phyloP scores from a whole-genome alignment of 441 rosid genomes.

The Adansonia grandidieri region DNA sequence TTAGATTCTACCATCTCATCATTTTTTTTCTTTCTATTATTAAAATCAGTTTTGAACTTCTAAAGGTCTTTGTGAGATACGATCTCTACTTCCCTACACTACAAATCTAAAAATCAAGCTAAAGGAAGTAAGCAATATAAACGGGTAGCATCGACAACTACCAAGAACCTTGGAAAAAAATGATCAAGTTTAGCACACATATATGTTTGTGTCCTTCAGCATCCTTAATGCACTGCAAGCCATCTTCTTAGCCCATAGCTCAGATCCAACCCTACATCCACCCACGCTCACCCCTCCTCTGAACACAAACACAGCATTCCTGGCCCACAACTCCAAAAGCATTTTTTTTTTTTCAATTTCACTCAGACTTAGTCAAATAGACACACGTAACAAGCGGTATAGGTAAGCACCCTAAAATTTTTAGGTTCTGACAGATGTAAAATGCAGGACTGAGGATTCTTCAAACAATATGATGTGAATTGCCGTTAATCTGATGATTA shows the following conservation, averaged over 20 bases:
- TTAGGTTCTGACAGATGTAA: background rate
- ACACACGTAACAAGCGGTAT: background rate
- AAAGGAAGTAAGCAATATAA: too few species aligned
- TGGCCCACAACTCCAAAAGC: background rate
- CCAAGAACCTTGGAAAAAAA: background rate
- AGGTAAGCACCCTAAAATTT: background rate
- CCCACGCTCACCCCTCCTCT: background rate
- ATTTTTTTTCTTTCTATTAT: too few species aligned
- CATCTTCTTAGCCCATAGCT: background rate
- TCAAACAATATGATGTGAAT: background rate
- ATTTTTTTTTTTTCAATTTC: conserved; percentile 1
- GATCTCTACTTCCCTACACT: too few species aligned
- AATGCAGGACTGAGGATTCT: conserved; percentile 1
- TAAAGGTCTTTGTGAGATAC: too few species aligned
- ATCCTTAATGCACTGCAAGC: background rate
- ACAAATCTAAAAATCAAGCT: too few species aligned
- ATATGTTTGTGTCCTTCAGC: background rate
- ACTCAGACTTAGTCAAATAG: background rate
- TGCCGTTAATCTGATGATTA: conserved; percentile 1
- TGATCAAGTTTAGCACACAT: background rate
- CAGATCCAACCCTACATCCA: background rate
- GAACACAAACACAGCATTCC: background rate
- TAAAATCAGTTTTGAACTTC: too few species aligned
- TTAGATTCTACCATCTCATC: too few species aligned
- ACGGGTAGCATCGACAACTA: too few species aligned